Base-by-base conservation (phyloP, 768 basidiomycete genomes). In the Termitomyces heimii region DNA sequence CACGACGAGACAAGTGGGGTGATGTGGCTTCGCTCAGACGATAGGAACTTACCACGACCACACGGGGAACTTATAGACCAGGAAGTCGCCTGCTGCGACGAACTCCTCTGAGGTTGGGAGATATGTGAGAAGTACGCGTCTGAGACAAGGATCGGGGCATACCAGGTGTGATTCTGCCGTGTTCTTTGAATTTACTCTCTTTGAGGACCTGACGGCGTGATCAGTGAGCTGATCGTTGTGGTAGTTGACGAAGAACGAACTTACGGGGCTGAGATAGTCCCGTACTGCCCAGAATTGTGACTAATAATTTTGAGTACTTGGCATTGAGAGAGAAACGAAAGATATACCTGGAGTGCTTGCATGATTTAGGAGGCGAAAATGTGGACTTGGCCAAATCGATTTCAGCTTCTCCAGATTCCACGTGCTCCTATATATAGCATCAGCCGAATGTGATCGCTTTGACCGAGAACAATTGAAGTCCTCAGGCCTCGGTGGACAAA, bases 151-250 rank as follows among this genome's bases (percentile, higher is more conserved):
- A 63, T 57, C 28, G 28, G 29, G 39, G 71, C 82, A 60, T 55
- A 94, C 92, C 94, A 60, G 94, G 94, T 18, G 91, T 97, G 64
- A 98, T 95, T 54, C 95, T 82, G 7, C 97, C 97, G 66, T 96
- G 92, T 72, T 99, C 97, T 71, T 96, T 98, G 81, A 99, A 99
- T 71, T 98, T 98, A 76, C 91, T 94, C 76, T 98, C 95, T 68
- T 88, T 92, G 63, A 98, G 83, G 24, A 99, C 94, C 94, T 97
- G 61, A 43, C 63, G 61, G 40, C 69, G 63, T 58, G 65, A 69
- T 69, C 62, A 65, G 60, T 70, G 60, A 72, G 67, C 60, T 67
- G 66, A 69, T 72, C 70, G 63, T 61, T 49, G 60, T 43, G 60
- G 55, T 57, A 60, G 64, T 59, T 58, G 53, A 24, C 42, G 34